A percentile compares a stretch with the other conserved stretches of the same genome.
Conservation (phyloP, 1,284 basidiomycete species). For the Leccinum subfulvum region DNA sequence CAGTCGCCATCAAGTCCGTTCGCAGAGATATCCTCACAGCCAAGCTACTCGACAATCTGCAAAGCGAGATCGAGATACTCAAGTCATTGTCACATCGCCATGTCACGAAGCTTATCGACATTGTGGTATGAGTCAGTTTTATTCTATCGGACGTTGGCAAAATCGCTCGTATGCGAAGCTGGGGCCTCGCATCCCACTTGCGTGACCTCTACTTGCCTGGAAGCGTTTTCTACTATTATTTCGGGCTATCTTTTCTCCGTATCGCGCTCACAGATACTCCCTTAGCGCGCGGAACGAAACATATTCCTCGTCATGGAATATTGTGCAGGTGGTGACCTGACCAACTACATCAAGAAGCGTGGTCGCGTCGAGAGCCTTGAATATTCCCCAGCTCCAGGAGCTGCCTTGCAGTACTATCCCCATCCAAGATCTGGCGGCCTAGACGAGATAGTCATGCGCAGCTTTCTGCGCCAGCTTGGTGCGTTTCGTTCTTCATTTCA, state of each 20-base stretch:
- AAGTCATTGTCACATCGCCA: slow-evolving; percentile 92
- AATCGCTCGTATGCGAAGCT: neutral
- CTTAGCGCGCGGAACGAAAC: slow-evolving; percentile 84
- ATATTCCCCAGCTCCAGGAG: slow-evolving; percentile 67
- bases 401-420: slow-evolving; percentile 79
- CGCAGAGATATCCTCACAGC: slow-evolving; percentile 84
- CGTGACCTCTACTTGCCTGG: neutral
- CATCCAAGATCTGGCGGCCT: slow-evolving; percentile 91
- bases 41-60: slow-evolving; percentile 95
- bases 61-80: slow-evolving; percentile 96
- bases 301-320: slow-evolving; percentile 99
- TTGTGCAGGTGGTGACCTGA: slow-evolving; percentile 94
- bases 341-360: slow-evolving; percentile 93
- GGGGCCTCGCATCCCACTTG: neutral
- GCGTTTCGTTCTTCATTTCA: slow-evolving; percentile 27
- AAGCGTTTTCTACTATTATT: neutral
- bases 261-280: slow-evolving; percentile 17
- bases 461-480: slow-evolving; percentile 92
- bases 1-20: slow-evolving; percentile 96
- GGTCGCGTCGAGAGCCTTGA: slow-evolving; percentile 84
- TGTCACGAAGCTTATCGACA: slow-evolving; percentile 91
- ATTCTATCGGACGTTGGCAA: neutral
- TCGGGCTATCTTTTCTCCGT: neutral
- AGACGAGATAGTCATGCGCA: slow-evolving; percentile 87
- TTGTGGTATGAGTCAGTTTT: slow-evolving; percentile 59